A percentile compares a stretch with the other conserved stretches of the same genome.
phyloP scores from a whole-genome alignment of 805 yeast species.

The Jamesozyma gamospora region DNA sequence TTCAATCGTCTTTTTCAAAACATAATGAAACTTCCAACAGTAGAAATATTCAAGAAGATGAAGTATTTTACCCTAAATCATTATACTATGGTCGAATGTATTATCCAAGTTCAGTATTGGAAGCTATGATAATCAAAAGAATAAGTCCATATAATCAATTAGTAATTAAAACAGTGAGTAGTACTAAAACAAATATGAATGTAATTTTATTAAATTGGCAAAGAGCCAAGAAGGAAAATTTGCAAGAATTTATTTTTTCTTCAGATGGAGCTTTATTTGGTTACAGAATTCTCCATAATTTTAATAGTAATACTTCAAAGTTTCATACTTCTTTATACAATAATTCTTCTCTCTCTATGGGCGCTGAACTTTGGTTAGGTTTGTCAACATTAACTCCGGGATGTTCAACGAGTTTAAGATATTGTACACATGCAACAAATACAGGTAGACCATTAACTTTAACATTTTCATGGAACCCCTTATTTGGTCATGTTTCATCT shows the following conservation, averaged over 20 bases:
- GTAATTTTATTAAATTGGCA: constrained; percentile 64
- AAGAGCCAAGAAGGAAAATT: constrained; percentile 48
- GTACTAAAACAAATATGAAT: constrained; percentile 42
- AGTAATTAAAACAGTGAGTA: constrained; percentile 66
- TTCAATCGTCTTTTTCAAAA: constrained; percentile 36
- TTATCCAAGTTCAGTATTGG: constrained; percentile 77
- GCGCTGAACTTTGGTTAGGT: constrained; percentile 86
- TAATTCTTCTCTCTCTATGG: constrained; percentile 60
- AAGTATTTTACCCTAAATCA: constrained; percentile 16
- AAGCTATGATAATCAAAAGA: constrained; percentile 73
- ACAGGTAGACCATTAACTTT: constrained; percentile 86
- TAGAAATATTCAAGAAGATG: no score
- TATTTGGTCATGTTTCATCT: constrained; percentile 80
- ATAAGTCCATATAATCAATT: constrained; percentile 52
- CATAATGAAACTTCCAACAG: neutral
- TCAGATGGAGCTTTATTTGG: constrained; percentile 81
- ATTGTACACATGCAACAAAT: constrained; percentile 73
- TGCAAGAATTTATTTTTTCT: constrained; percentile 69
- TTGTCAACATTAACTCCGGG: constrained; percentile 81
- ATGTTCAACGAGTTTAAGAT: constrained; percentile 71
- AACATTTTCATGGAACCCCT: constrained; percentile 79
- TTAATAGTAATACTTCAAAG: constrained; percentile 33
- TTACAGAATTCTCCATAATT: constrained; percentile 63
- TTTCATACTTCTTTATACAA: constrained; percentile 38
- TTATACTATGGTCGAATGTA: constrained; percentile 78